Evolutionary conservation across 345 rosid genomes (phyloP), one percentile per base, ranked within the genome.

Genomic region (Gossypium stocksii): DNA sequence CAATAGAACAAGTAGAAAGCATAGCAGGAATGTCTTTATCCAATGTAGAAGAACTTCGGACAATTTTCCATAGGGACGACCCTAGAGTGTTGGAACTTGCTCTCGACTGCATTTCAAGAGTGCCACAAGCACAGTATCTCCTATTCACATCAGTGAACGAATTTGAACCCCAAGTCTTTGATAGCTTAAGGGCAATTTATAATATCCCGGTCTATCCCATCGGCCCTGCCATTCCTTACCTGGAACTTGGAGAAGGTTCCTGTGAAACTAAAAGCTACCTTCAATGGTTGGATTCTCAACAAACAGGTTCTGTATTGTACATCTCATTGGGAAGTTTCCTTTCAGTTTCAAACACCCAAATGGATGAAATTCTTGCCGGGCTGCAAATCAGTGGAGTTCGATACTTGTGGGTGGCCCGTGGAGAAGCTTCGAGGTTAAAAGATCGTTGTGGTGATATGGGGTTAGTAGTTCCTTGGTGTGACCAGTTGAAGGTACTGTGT

Each of bases 391-490:
- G 87, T 17, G 80, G 78, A 7, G 85, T 83, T 27, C 73, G 71
- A 66, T 83, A 56, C 79, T 45, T 87, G 80, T 85, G 86, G 88
- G 84, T 83, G 79, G 77, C 74, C 4, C 82, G 85, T 0, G 80
- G 72, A 4, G 81, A 79, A 22, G 66, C 53, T 64, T 29, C 45
- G 4, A 10, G 48, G 63, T 13, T 66, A 41, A 29, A 65, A 49
- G 74, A 74, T 2, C 43, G 58, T n/a, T 74, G 68, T 60, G 73
- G 80, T 9, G 81, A 74, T 11, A 58, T 1, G 76, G 83, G 89
- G 44, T 2, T 82, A 25, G 80, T 87, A 52, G 60, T 87, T 58
- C 79, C 87, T 5, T 91, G 91, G 94, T 86, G 94, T 20, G 84
- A 87, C 60, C 94, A 88, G 73, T 63, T 86, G 65, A 84, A 73